Evolutionary conservation across 768 basidiomycete genomes (phyloP), one percentile per base, ranked within the genome.

Genomic region (Mrakia hoshinonis): DNA sequence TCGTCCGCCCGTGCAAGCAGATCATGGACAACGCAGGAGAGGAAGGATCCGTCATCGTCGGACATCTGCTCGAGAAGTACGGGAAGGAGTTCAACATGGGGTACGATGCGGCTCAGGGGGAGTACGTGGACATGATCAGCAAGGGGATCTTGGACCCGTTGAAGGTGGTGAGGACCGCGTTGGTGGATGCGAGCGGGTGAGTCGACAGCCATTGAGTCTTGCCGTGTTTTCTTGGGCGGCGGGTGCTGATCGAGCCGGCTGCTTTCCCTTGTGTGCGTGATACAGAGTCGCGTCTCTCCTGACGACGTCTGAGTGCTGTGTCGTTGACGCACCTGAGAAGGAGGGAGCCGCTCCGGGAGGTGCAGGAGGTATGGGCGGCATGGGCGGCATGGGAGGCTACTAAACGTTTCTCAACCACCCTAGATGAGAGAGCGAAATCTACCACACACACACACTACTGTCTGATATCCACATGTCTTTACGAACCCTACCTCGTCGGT

Each of bases 11-110:
- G 7, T 84, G 89, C 15, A 88, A 92, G 55, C 89, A 90, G 1
- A 98, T 98, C 79, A 85, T 93, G 70, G 84, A 84, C 79, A 98
- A 98, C 79, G 94, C 95, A 1, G 95, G 94, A 47, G 92, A 96
- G 81, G 94, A 97, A 80, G 85, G 91, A 1, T 86, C 86, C 72
- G 94, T 99, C 69, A 91, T 98, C 72, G 90, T 96, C 51, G 95
- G 95, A 43, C 87, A 87, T 15, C 84, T 99, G 0, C 80, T 93
- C 46, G 81, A 83, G 69, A 81, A 86, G 76, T 89, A 91, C 77
- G 87, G 85, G 10, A 74, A 81, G 22, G 80, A 85, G 34, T 92
- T 92, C 81, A 86, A 92, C 82, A 92, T 92, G 78, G 90, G 94
- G 0, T 96, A 96, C 81, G 92, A 96, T 75, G 92, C 94, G 31